A percentile compares a stretch with the other conserved stretches of the same genome.
Conservation (phyloP, 73 alveolate species). For the Uronychia binucleata region DNA sequence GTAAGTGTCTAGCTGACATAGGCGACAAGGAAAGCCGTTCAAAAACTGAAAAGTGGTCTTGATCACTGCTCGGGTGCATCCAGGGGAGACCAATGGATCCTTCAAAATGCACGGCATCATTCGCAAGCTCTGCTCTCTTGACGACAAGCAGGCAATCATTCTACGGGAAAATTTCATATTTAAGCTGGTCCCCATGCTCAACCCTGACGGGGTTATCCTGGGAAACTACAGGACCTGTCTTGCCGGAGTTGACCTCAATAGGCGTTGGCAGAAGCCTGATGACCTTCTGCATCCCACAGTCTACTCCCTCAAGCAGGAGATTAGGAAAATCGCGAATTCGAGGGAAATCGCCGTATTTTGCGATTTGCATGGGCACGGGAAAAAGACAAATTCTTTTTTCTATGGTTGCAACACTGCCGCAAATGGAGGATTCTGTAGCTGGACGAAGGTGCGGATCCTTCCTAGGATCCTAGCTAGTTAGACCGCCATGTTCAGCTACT, state of each 20-base stretch:
- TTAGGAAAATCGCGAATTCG: constrained; percentile 45
- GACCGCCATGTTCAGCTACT: constrained; percentile 20
- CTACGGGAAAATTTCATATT: constrained; percentile 63
- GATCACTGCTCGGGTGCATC: constrained; percentile 63
- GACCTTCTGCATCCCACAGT: constrained; percentile 70
- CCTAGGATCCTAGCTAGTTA: constrained; percentile 40
- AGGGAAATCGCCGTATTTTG: constrained; percentile 57
- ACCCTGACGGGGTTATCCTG: constrained; percentile 72
- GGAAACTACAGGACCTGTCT: constrained; percentile 70
- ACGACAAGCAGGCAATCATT: constrained; percentile 55
- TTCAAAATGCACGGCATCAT: constrained; percentile 60
- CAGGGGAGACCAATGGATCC: constrained; percentile 70
- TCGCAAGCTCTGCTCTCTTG: constrained; percentile 52
- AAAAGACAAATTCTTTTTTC: constrained; percentile 61
- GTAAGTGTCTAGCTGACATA: neutral
- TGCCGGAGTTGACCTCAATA: constrained; percentile 72
- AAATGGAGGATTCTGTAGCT: constrained; percentile 59
- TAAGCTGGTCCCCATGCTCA: constrained; percentile 73
- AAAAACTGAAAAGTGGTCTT: constrained; percentile 53
- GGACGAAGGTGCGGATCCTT: constrained; percentile 56
- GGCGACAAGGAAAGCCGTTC: constrained; percentile 18
- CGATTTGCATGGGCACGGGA: constrained; percentile 74
- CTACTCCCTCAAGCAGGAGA: constrained; percentile 54
- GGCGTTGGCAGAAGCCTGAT: constrained; percentile 73
- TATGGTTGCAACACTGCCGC: constrained; percentile 60